phyloP scores from a whole-genome alignment of 2,329 filamentous ascomycete species.

The Penicillium sp. region DNA sequence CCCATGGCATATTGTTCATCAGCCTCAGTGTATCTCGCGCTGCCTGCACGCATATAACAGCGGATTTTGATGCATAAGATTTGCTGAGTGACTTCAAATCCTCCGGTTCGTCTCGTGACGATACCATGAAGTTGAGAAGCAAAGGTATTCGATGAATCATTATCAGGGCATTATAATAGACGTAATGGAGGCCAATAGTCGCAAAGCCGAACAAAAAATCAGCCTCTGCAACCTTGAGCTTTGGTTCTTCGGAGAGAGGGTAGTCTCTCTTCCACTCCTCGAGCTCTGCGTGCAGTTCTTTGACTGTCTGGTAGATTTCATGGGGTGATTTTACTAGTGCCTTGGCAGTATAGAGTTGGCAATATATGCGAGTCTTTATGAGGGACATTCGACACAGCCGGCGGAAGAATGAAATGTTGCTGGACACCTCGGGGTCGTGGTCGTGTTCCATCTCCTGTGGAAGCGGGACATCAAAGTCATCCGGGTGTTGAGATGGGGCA shows the following conservation, averaged over 20 bases:
- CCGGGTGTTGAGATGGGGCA: conserved; percentile 66
- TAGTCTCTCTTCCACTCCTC: conserved; percentile 92
- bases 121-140: conserved; percentile 81
- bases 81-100: conserved; percentile 69
- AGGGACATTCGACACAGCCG: conserved; percentile 83
- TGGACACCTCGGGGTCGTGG: conserved; percentile 77
- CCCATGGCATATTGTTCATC: conserved; percentile 89
- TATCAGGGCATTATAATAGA: conserved; percentile 93
- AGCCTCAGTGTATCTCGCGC: conserved; percentile 86
- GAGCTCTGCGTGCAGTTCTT: conserved; percentile 77
- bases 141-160: conserved; percentile 96
- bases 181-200: conserved; percentile 84
- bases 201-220: conserved; percentile 87
- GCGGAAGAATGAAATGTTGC: conserved; percentile 89
- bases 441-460: conserved; percentile 83
- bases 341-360: conserved; percentile 80
- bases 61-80: conserved; percentile 75
- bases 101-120: conserved; percentile 57
- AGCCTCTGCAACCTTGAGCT: conserved; percentile 81
- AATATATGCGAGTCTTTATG: conserved; percentile 90
- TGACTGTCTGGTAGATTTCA: conserved; percentile 84
- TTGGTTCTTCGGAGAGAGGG: conserved; percentile 80
- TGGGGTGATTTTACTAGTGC: conserved; percentile 75
- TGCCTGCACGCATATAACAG: conserved; percentile 80
- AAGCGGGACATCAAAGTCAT: conserved; percentile 88